These are phyloP conservation scores for Claviceps paspali DNA, from an alignment of 2,329 filamentous ascomycete genomes.

Conservation along the genomic window DNA sequence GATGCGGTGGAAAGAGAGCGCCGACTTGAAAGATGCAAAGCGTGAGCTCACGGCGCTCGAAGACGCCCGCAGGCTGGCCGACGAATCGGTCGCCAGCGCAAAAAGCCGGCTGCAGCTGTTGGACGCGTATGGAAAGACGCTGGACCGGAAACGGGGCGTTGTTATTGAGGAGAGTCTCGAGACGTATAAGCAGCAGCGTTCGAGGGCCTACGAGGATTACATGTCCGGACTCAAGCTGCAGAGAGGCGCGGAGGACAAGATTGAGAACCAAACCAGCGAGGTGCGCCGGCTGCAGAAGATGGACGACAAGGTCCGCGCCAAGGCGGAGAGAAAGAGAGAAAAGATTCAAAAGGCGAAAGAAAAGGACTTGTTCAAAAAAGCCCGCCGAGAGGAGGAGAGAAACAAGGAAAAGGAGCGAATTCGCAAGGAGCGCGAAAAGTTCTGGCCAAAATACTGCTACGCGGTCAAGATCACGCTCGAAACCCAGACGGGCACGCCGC, in stretches of 20 bases:
- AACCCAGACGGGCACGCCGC: constrained; percentile 23
- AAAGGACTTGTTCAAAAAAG: constrained; percentile 20
- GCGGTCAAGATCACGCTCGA: constrained; percentile 33
- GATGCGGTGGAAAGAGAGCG: constrained; percentile 8
- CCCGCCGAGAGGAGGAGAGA: constrained; percentile 21
- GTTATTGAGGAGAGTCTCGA: constrained; percentile 23
- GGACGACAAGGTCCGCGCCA: constrained; percentile 12
- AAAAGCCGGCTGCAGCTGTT: constrained; percentile 22
- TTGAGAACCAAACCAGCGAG: constrained; percentile 19
- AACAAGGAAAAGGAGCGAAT: constrained; percentile 28
- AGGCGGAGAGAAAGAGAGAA: constrained; percentile 16
- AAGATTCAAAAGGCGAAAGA: constrained; percentile 21
- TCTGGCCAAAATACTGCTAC: constrained; percentile 35
- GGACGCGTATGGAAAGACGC: constrained; percentile 22
- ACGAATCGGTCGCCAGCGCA: not conserved
- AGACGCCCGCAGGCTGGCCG: constrained; percentile 7
- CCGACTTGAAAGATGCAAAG: constrained; percentile 11
- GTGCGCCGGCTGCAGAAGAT: constrained; percentile 14
- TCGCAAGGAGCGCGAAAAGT: constrained; percentile 25
- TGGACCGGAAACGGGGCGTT: constrained; percentile 19
- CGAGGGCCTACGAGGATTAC: constrained; percentile 26
- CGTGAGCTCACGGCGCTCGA: constrained; percentile 15
- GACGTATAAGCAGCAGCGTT: constrained; percentile 27
- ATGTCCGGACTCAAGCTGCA: constrained; percentile 16
- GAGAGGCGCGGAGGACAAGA: constrained; percentile 18